Evolutionary conservation across 345 rosid species (phyloP).

Genomic region (Salix viminalis): DNA sequence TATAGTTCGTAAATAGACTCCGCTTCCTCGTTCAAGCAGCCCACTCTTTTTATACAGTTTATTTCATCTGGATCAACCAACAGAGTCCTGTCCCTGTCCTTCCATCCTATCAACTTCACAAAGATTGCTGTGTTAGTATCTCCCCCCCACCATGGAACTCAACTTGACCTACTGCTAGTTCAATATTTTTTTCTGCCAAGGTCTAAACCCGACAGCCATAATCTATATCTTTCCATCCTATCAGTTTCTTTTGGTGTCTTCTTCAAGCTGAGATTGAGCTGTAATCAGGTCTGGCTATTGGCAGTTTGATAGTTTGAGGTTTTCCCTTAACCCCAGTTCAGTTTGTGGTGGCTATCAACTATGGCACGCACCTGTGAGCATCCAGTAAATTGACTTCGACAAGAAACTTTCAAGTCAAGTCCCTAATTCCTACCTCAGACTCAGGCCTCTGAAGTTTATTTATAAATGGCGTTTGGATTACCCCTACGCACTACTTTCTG

Average conservation of each 20-base stretch:
- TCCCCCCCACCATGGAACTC: not conserved
- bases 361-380: not conserved
- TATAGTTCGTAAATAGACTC: constrained; percentile 75
- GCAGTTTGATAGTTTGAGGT: not conserved
- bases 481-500: not conserved
- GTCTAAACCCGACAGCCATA: not conserved
- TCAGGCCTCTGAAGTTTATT: not conserved
- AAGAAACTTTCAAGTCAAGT: not conserved
- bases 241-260: not conserved
- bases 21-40: constrained; percentile 67
- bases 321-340: not conserved
- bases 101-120: constrained; percentile 91
- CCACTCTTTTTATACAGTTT: constrained; percentile 54
- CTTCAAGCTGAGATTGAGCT: not conserved
- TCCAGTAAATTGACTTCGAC: not conserved
- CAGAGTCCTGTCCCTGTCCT: constrained; percentile 77
- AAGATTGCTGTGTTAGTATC: constrained; percentile 23
- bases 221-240: not conserved
- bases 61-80: constrained; percentile 90
- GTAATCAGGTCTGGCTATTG: not conserved
- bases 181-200: not conserved
- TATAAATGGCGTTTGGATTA: not conserved
- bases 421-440: not conserved
- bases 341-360: not conserved
- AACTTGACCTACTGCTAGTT: not conserved